phyloP scores from a whole-genome alignment of 179 eudicot species.

The Pouteria campechiana region DNA sequence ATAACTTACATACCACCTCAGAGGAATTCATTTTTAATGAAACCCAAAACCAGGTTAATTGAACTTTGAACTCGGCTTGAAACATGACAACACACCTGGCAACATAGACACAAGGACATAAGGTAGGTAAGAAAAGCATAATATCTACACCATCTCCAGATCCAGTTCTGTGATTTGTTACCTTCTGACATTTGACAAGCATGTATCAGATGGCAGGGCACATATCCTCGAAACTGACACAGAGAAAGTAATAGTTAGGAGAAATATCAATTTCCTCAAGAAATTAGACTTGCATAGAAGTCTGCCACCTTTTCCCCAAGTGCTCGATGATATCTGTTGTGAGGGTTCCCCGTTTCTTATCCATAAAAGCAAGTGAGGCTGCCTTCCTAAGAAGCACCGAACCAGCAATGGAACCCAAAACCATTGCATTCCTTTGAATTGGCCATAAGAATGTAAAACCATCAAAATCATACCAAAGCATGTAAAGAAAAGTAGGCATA shows the following conservation, averaged over 20 bases:
- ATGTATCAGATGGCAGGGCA: constrained; percentile 31
- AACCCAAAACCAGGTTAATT: no score
- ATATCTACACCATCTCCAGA: no score
- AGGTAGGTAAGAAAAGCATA: no score
- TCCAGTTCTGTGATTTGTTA: no score
- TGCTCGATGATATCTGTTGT: constrained; percentile 76
- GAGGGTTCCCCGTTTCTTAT: constrained; percentile 71
- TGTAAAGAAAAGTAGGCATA: not conserved
- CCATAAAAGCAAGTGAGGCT: constrained; percentile 56
- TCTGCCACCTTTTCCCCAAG: constrained; percentile 63
- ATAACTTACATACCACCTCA: no score
- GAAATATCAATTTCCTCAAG: not conserved
- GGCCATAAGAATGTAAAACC: not conserved
- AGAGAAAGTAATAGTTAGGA: not conserved
- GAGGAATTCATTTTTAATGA: no score
- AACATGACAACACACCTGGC: no score
- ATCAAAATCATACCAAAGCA: not conserved
- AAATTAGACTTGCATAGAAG: not conserved
- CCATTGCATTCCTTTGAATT: constrained; percentile 36
- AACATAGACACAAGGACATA: no score
- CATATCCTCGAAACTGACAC: constrained; percentile 64
- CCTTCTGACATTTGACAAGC: no score
- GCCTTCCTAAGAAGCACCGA: constrained; percentile 75
- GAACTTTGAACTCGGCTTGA: no score
- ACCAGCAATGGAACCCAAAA: constrained; percentile 80